Base-by-base conservation (phyloP, 306 rosid genomes). In the Lupinus albus region DNA sequence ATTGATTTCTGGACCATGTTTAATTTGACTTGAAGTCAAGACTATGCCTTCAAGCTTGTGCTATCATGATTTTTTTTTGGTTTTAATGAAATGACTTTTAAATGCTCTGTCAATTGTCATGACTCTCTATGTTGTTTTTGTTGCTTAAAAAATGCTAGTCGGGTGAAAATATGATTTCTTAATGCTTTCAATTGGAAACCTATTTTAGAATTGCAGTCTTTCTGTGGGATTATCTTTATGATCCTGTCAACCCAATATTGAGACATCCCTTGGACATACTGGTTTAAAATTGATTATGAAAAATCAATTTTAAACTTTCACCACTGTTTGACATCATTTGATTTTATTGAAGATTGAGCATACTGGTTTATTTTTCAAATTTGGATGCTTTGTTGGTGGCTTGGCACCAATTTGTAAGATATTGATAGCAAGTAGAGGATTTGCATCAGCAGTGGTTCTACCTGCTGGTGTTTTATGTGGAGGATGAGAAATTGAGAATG, bases 1-100 rank as follows among this genome's bases (percentile, higher is more conserved):
- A 68, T 74, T 80, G 72, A 67, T 78, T 71, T 77, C 21, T 70
- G 77, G 64, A 12, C 56, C 80, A 66, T 70, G 30, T 67, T 68
- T 11, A 57, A 48, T 28, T 77, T 77, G 56, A 49, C 45, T 77
- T 65, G 62, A 68, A 57, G 73, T 25, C 41, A 18, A 70, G 52
- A 8, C 46, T 18, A 33, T 53, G 36, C 61, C 66, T 66, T 61
- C 30, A 33, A 51, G 67, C n/a, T n/a, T 71, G 36, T 42, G 61
- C 72, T 71, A 3, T 39, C 9, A 21, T 55, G 30, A 6, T 21
- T 4, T n/a, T 14, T 54, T 64, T 0, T 38, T 36, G 8, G 48
- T 28, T 59, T 39, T 28, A 35, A 55, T 42, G 14, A 53, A 53
- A 18, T 11, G 9, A 30, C 58, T 33, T 50, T 59, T 25, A 25